These are phyloP conservation scores for Epicoccum nigrum DNA, from an alignment of 2,329 filamentous ascomycete species.

Conservation along the genomic window DNA sequence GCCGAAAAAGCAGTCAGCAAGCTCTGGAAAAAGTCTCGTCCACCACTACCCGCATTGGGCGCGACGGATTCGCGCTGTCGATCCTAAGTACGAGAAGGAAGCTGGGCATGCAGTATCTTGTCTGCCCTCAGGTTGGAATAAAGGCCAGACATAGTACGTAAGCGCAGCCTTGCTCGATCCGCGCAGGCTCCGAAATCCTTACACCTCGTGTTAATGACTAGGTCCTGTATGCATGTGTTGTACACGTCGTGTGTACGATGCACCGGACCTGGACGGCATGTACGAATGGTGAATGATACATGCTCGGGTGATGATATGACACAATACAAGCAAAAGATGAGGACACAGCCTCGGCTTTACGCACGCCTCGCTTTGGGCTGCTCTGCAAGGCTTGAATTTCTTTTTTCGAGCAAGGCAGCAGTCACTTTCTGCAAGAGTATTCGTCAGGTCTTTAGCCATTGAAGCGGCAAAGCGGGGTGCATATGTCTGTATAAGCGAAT, in stretches of 20 bases:
- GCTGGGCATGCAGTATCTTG: conserved; percentile 4
- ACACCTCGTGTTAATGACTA: neutral
- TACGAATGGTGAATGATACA: neutral
- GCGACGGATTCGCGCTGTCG: neutral
- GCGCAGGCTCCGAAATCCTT: conserved; percentile 1
- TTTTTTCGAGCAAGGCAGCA: conserved; percentile 3
- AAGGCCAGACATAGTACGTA: neutral
- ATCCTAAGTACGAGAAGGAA: neutral
- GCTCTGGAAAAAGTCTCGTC: conserved; percentile 1
- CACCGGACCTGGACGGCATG: neutral
- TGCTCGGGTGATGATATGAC: neutral
- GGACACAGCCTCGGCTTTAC: conserved; percentile 1
- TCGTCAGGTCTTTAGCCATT: neutral
- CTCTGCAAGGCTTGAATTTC: conserved; percentile 5
- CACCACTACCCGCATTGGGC: neutral
- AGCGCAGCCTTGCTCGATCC: conserved; percentile 7
- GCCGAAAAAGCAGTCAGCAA: conserved; percentile 2
- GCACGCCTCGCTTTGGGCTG: conserved; percentile 8
- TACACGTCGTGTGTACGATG: no score
- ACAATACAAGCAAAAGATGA: neutral
- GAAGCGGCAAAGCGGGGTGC: conserved; percentile 7
- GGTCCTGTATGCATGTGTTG: conserved; percentile 2
- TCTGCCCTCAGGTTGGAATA: neutral
- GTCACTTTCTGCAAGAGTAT: neutral
- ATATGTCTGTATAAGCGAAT: conserved; percentile 3